Base-by-base conservation (phyloP, 768 basidiomycete species). In the Auricularia sp. region DNA sequence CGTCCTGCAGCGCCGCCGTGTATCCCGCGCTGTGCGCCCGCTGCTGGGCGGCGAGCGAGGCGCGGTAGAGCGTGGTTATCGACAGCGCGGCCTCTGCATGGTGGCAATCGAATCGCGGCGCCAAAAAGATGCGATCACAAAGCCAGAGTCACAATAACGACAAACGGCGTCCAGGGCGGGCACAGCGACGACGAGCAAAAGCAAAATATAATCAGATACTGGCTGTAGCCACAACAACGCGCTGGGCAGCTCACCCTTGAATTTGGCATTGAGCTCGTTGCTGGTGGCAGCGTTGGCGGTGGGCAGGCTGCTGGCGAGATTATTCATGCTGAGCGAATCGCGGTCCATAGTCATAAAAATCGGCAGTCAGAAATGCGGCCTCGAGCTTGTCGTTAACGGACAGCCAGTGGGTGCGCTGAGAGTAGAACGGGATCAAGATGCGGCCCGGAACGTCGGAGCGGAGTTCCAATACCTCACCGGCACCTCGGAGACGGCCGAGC, bases 31-130 rank as follows among this genome's bases (percentile, higher is more conserved):
- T 89, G 76, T 91, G 91, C 0, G 90, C 87, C 34, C 85, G 81
- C 74, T 91, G 91, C 4, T 90, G 87, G 12, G 86, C 85, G 71
- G 85, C 81, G 61, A 87, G 75, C 1, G 90, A 90, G 3, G 90
- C 89, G 68, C 88, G 84, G 74, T 91, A 93, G 42, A 93, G 82
- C 0, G 89, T 91, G 33, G 90, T 91, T 67, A 93, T 87, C 74
- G 88, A 90, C 61, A 91, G 77, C 1, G 90, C 91, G 67, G 90
- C 90, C 65, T 88, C 90, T 93, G 69, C 64, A 1, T 14, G 12
- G 51, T 10, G 5, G 18, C 23, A 34, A 47, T n/a, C 10, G 10
- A 64, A 61, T 16, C 12, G 29, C 29, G 29, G 29, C 29, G 29
- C 29, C 29, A 29, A 3, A 21, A 3, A 61, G 63, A 36, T 36